A percentile compares a stretch with the other conserved stretches of the same genome.
Conservation (phyloP, 768 basidiomycete genomes). For the Sporobolomyces roseus region DNA sequence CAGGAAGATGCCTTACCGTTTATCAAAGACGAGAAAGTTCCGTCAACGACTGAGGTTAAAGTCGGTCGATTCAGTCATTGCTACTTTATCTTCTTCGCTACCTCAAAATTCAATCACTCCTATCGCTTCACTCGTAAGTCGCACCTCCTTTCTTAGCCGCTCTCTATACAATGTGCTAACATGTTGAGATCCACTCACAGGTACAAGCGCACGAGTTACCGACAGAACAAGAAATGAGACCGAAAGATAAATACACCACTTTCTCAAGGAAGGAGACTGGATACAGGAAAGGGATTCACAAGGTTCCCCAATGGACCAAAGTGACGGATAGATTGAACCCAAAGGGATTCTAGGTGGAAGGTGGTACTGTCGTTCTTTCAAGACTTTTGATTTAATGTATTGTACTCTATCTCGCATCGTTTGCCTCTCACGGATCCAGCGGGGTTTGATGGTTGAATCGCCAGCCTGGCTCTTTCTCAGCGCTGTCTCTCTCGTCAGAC, state of each 20-base stretch:
- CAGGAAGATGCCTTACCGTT: slow-evolving; percentile 93
- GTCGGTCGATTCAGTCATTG: slow-evolving; percentile 88
- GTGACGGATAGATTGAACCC: slow-evolving; percentile 30
- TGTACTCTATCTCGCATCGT: background rate
- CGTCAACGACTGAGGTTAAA: slow-evolving; percentile 83
- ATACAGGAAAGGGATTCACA: slow-evolving; percentile 92
- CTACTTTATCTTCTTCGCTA: slow-evolving; percentile 51
- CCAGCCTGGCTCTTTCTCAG: no score
- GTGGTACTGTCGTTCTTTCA: background rate
- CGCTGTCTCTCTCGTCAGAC: no score
- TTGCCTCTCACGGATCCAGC: no score
- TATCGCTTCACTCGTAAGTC: background rate
- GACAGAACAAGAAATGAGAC: slow-evolving; percentile 86
- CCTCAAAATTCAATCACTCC: background rate
- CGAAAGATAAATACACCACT: slow-evolving; percentile 92
- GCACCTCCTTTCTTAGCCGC: background rate
- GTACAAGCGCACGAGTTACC: slow-evolving; percentile 83
- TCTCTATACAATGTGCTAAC: background rate
- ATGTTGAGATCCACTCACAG: slow-evolving; percentile 54
- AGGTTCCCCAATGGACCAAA: slow-evolving; percentile 54
- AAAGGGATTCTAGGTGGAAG: slow-evolving; percentile 21
- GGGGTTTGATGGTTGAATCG: no score
- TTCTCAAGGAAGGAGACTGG: slow-evolving; percentile 59
- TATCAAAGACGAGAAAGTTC: slow-evolving; percentile 86
- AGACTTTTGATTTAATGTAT: background rate